Evolutionary conservation across 805 yeast genomes (phyloP).

Genomic region (Pichia sporocuriosa): DNA sequence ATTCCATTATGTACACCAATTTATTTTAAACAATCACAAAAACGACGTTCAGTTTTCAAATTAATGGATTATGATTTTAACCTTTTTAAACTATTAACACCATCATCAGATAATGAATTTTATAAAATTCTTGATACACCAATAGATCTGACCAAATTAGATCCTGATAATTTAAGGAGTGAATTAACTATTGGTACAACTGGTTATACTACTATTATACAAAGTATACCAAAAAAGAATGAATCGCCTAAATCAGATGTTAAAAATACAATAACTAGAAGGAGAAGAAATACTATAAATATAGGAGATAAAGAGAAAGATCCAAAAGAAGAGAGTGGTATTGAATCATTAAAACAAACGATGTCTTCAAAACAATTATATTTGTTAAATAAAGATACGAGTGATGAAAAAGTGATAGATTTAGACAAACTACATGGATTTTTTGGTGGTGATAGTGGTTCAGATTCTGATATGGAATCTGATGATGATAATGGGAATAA

Average conservation of each 20-base stretch:
- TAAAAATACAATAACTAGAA: slow-evolving; percentile 1
- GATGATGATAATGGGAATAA: background rate
- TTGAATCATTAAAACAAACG: slow-evolving; percentile 20
- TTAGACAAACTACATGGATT: slow-evolving; percentile 27
- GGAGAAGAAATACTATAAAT: slow-evolving; percentile 26
- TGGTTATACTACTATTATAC: slow-evolving; percentile 19
- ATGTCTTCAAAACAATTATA: slow-evolving; percentile 26
- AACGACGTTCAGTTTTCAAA: slow-evolving; percentile 21
- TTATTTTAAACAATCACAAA: slow-evolving; percentile 25
- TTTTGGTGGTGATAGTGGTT: slow-evolving; percentile 21
- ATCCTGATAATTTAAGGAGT: slow-evolving; percentile 21
- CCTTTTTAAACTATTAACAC: slow-evolving; percentile 22
- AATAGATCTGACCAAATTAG: slow-evolving; percentile 24
- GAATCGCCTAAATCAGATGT: slow-evolving; percentile 1
- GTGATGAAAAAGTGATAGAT: slow-evolving; percentile 22
- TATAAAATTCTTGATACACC: slow-evolving; percentile 19
- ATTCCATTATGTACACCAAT: slow-evolving; percentile 34
- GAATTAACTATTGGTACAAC: slow-evolving; percentile 22
- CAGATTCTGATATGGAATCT: slow-evolving; percentile 11
- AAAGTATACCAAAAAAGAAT: slow-evolving; percentile 14
- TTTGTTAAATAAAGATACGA: slow-evolving; percentile 19
- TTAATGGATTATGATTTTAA: slow-evolving; percentile 31
- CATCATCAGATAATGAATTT: slow-evolving; percentile 23
- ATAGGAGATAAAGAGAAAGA: slow-evolving; percentile 14
- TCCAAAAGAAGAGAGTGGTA: slow-evolving; percentile 10